A percentile compares a stretch with the other conserved stretches of the same genome.
These are phyloP conservation scores for Talaromyces ruber DNA, from an alignment of 495 filamentous ascomycete species.

Conservation along the genomic window DNA sequence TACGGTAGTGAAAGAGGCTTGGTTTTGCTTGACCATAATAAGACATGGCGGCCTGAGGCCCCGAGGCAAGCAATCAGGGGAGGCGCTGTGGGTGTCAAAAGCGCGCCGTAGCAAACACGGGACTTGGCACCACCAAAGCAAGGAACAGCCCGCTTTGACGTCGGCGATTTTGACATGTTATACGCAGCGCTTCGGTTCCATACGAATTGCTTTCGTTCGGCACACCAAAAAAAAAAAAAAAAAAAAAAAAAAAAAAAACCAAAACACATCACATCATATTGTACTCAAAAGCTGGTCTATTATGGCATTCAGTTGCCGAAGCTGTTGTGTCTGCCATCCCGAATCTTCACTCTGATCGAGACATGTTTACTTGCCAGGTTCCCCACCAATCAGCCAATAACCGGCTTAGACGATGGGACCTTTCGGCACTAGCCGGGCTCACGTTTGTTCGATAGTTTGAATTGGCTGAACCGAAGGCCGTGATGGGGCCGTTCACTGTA, in stretches of 20 bases:
- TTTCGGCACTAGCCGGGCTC: not conserved
- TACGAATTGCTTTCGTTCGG: not conserved
- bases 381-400: not conserved
- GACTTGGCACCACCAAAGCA: not conserved
- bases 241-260: too few species aligned
- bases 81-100: not conserved
- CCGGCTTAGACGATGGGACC: not conserved
- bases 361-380: not conserved
- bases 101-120: not conserved
- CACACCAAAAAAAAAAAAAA: too few species aligned
- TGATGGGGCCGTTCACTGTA: not conserved
- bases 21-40: not conserved
- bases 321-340: not conserved
- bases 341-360: not conserved
- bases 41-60: not conserved
- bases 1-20: not conserved
- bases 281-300: too few species aligned
- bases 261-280: not conserved
- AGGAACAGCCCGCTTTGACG: not conserved
- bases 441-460: not conserved
- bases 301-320: not conserved
- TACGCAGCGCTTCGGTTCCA: not conserved
- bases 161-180: not conserved
- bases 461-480: not conserved
- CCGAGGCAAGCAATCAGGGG: not conserved